phyloP scores from a whole-genome alignment of 345 rosid genomes.

The Citrus sinensis region DVS_A1.0 CM039169.1:29985501-29986000 shows the following conservation, averaged over 20 bases:
- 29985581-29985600: too few species aligned
- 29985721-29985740: neutral
- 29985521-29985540: accelerated
- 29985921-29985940: neutral
- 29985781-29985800: accelerated
- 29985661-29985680: too few species aligned
- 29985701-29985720: neutral
- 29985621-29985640: too few species aligned
- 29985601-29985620: too few species aligned
- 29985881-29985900: neutral
- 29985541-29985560: accelerated
- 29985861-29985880: too few species aligned
- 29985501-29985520: too few species aligned
- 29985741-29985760: too few species aligned
- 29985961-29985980: neutral
- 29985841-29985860: accelerated
- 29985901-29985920: neutral
- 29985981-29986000: neutral
- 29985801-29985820: too few species aligned
- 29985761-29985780: too few species aligned
- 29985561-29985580: accelerated
- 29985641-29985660: too few species aligned
- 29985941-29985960: neutral
- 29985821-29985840: too few species aligned
- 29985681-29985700: too few species aligned